These are phyloP conservation scores for Kwoniella europaea DNA, from an alignment of 768 basidiomycete species.

Conservation along the genomic window DNA sequence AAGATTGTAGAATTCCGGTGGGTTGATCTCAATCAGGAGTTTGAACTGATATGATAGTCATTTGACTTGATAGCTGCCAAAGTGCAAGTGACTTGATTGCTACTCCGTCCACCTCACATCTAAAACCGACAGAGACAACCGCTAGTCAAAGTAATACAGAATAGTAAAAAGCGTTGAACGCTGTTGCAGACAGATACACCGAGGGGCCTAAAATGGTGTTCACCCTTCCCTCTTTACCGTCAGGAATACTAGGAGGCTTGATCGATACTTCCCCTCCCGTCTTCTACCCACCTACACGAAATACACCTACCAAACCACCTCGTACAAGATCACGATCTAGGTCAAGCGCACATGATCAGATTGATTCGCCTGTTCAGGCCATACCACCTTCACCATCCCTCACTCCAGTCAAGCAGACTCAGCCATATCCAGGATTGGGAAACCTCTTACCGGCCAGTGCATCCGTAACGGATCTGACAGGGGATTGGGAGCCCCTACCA, in stretches of 20 bases:
- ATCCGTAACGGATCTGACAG: constrained; percentile 17
- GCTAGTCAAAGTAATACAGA: neutral
- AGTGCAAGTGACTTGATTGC: too few species aligned
- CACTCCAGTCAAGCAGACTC: neutral
- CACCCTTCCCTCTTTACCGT: constrained; percentile 28
- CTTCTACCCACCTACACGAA: constrained; percentile 26
- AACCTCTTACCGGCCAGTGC: constrained; percentile 16
- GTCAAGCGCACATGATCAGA: neutral
- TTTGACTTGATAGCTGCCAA: neutral
- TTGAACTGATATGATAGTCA: constrained; percentile 1
- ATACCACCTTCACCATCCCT: neutral
- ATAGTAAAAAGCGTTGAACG: constrained; percentile 9
- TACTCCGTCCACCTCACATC: too few species aligned
- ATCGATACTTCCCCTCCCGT: constrained; percentile 34
- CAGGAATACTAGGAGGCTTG: constrained; percentile 13
- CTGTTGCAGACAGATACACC: neutral
- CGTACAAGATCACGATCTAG: constrained; percentile 16
- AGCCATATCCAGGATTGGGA: neutral
- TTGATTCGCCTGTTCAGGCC: neutral
- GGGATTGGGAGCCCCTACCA: constrained; percentile 26
- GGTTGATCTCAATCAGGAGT: neutral
- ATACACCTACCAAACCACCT: constrained; percentile 15
- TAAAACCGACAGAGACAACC: neutral
- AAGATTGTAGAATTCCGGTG: neutral
- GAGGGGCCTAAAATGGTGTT: constrained; percentile 18